Percentiles rank a stretch among this genome's conserved stretches.
Evolutionary conservation across 768 basidiomycete genomes (phyloP).

Genomic region (Boletellus ananas): DNA sequence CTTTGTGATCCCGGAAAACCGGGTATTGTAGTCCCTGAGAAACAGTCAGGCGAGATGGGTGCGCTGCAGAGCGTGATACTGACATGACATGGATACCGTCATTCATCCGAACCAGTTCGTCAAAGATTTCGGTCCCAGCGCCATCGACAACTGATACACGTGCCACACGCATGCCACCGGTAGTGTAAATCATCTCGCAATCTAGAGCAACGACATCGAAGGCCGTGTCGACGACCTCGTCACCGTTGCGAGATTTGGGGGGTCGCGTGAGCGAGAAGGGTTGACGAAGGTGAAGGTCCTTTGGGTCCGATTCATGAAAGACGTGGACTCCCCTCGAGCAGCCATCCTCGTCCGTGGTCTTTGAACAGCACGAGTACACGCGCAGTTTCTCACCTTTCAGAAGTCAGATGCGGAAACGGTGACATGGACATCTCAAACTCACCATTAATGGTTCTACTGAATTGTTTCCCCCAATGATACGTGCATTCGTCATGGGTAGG

Average conservation of each 20-base stretch:
- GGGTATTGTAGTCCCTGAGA: slow-evolving; percentile 83
- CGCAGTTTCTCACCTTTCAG: slow-evolving; percentile 62
- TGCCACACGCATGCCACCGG: slow-evolving; percentile 87
- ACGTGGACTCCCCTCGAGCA: slow-evolving; percentile 85
- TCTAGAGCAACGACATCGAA: slow-evolving; percentile 87
- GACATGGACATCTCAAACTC: slow-evolving; percentile 15
- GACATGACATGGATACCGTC: slow-evolving; percentile 76
- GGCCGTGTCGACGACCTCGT: slow-evolving; percentile 30
- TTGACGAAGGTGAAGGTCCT: slow-evolving; percentile 68
- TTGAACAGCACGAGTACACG: slow-evolving; percentile 78
- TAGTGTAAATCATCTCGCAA: slow-evolving; percentile 97
- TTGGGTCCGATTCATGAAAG: slow-evolving; percentile 73
- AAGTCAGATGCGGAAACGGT: background rate
- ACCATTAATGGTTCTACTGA: slow-evolving; percentile 65
- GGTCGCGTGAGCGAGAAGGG: slow-evolving; percentile 56
- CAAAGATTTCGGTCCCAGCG: slow-evolving; percentile 68
- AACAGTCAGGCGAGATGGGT: slow-evolving; percentile 1
- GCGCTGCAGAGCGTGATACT: slow-evolving; percentile 23
- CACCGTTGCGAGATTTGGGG: slow-evolving; percentile 2
- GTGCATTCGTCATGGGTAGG: slow-evolving; percentile 62
- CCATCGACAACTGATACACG: slow-evolving; percentile 88
- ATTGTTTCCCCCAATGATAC: slow-evolving; percentile 80
- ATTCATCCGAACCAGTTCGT: slow-evolving; percentile 79
- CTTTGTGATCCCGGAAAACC: slow-evolving; percentile 78
- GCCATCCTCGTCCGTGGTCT: slow-evolving; percentile 53